Evolutionary conservation across 75 land plant species (phyloP), one percentile per base, ranked within the genome.

Genomic region (Pinus albicaulis): DNA sequence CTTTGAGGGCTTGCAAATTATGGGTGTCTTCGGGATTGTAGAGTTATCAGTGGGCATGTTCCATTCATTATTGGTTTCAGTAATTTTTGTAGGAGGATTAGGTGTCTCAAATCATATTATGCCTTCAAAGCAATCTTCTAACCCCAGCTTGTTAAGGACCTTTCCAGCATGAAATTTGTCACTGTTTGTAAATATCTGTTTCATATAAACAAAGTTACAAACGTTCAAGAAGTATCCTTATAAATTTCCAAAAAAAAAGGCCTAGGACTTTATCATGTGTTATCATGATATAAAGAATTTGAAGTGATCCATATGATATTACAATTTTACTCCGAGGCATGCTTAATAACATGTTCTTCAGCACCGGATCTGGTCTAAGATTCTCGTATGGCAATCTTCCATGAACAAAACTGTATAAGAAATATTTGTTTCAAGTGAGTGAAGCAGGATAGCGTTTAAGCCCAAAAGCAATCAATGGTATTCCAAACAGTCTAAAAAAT

Each of bases 311-410:
- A 31, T 20, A 66, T 36, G 22, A 34, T 74, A 87, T 13, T 86
- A 90, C 92, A 22, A 87, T 87, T 90, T 92, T 94, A 5, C 92
- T 79, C 59, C 92, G 97, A 53, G 94, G 97, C 94, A 86, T 88
- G 77, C 95, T 92, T 12, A 86, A 83, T 0, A 94, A 78, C 22
- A 94, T 83, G 57, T 78, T 86, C 69, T 86, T 86, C 31, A 94
- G 76, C 16, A 87, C 84, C 3, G 82, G 91, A 60, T 94, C 94
- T 41, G 94, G 90, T 56, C 85, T 84, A 23, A 94, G 83, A 1
- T 41, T 20, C 11, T 90, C 86, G 75, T 94, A 94, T 12, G 94
- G 94, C 62, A 94, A 79, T 63, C 85, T 81, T 71, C 89, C 92
- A 76, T 91, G 86, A 76, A 86, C 86, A 76, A 38, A 68, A 68